Percentiles rank a stretch among this genome's conserved stretches.
phyloP scores from a whole-genome alignment of 768 basidiomycete genomes.

The Collybiopsis luxurians region DNA sequence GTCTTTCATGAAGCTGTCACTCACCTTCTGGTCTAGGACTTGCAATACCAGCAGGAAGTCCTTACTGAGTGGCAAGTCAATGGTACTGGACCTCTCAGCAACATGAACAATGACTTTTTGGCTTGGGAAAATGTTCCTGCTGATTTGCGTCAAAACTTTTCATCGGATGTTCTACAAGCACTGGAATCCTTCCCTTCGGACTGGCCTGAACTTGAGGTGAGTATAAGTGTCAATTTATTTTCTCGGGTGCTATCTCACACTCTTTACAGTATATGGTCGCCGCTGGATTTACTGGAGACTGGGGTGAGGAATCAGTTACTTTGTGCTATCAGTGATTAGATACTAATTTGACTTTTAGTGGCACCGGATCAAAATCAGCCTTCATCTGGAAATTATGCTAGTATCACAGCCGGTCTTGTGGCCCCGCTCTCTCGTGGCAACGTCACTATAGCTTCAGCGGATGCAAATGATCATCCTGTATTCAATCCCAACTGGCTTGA shows the following conservation, averaged over 20 bases:
- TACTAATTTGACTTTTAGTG: neutral
- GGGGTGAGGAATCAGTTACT: neutral
- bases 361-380: neutral
- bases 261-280: neutral
- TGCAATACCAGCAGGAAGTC: neutral
- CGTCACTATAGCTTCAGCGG: neutral
- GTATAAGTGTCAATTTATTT: too few relatives aligned
- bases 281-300: neutral
- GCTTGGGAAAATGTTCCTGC: neutral
- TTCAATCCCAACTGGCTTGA: neutral
- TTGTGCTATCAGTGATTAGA: neutral
- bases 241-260: neutral
- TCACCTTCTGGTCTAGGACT: neutral
- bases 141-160: too few relatives aligned
- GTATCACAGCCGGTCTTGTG: neutral
- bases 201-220: neutral
- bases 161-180: too few relatives aligned
- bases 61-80: neutral
- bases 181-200: neutral
- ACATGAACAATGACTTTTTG: neutral
- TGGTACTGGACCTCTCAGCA: neutral
- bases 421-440: neutral
- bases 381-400: neutral
- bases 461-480: neutral
- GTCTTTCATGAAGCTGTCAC: neutral